phyloP scores from a whole-genome alignment of 768 basidiomycete genomes.

The Coprinopsis marcescibilis region DNA sequence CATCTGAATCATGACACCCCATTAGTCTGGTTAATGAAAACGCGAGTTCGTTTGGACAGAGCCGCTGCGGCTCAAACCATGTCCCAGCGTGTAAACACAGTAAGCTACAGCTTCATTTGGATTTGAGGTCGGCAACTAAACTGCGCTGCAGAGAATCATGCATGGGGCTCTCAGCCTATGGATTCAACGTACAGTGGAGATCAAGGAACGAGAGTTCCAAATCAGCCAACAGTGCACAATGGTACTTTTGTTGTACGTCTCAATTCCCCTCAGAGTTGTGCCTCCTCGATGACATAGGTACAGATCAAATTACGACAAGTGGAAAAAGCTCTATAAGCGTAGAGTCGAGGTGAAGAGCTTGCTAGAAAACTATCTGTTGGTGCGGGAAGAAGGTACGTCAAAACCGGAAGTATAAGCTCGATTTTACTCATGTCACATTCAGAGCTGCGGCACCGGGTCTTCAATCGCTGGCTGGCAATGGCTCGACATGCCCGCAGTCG shows the following conservation, averaged over 20 bases:
- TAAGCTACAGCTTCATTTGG: too few relatives aligned
- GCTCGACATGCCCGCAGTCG: constrained; percentile 59
- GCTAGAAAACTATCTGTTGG: constrained; percentile 1
- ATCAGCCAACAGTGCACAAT: constrained; percentile 1
- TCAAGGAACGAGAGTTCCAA: constrained; percentile 6
- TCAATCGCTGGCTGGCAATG: constrained; percentile 63
- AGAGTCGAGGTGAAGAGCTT: not conserved
- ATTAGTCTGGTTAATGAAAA: constrained; percentile 1
- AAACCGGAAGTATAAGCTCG: constrained; percentile 1
- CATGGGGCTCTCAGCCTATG: not conserved
- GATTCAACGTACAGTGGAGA: constrained; percentile 4
- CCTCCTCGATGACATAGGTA: not conserved
- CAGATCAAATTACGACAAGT: constrained; percentile 4
- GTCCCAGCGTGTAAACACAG: not conserved
- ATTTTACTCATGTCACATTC: constrained; percentile 7
- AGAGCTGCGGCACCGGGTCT: constrained; percentile 66
- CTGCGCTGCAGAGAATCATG: not conserved
- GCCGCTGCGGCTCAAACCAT: not conserved
- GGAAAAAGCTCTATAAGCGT: constrained; percentile 3
- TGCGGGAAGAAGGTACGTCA: constrained; percentile 52
- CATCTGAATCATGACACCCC: not conserved
- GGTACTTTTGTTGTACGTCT: not conserved
- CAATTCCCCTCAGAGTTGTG: not conserved
- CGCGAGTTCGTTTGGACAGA: not conserved
- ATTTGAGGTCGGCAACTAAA: too few relatives aligned